A percentile compares a stretch with the other conserved stretches of the same genome.
These are phyloP conservation scores for Ustilago cynodontis DNA, from an alignment of 1,284 basidiomycete genomes.

Conservation along the genomic window DNA sequence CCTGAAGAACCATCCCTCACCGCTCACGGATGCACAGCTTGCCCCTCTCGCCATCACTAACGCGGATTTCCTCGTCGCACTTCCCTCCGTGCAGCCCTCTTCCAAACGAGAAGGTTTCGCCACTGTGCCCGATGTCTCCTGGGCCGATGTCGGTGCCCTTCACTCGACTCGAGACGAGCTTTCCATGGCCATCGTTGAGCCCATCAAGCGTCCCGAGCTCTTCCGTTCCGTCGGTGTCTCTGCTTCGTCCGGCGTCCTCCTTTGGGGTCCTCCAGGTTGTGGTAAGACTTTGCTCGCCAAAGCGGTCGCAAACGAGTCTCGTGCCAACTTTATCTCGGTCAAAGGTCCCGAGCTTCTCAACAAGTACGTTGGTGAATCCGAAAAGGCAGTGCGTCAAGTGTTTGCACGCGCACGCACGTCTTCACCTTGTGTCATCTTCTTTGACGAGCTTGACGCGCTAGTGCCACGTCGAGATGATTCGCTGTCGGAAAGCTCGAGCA, in stretches of 20 bases:
- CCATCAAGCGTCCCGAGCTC: slow-evolving; percentile 88
- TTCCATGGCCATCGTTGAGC: slow-evolving; percentile 96
- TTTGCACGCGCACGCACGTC: slow-evolving; percentile 89
- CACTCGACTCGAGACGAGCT: slow-evolving; percentile 87
- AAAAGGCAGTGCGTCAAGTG: slow-evolving; percentile 91
- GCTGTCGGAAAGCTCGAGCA: slow-evolving; percentile 89
- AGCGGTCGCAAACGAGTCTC: slow-evolving; percentile 93
- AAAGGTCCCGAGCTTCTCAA: slow-evolving; percentile 97
- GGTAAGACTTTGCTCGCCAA: slow-evolving; percentile 96
- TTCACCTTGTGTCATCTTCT: slow-evolving; percentile 90
- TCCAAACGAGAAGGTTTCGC: slow-evolving; percentile 98
- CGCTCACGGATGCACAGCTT: slow-evolving; percentile 83
- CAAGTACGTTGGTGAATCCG: slow-evolving; percentile 97
- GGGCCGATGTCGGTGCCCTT: slow-evolving; percentile 94
- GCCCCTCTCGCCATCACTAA: slow-evolving; percentile 82
- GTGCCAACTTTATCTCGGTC: slow-evolving; percentile 95
- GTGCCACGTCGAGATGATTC: slow-evolving; percentile 93
- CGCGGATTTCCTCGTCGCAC: slow-evolving; percentile 78
- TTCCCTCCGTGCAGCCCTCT: slow-evolving; percentile 90
- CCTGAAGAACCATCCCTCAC: slow-evolving; percentile 83
- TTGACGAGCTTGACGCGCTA: slow-evolving; percentile 95
- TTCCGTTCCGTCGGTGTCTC: slow-evolving; percentile 87
- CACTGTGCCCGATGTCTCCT: slow-evolving; percentile 93
- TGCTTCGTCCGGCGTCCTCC: slow-evolving; percentile 81
- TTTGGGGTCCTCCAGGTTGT: slow-evolving; percentile 99